phyloP scores from a whole-genome alignment of 306 rosid species.

The Vicia villosa region DNA sequence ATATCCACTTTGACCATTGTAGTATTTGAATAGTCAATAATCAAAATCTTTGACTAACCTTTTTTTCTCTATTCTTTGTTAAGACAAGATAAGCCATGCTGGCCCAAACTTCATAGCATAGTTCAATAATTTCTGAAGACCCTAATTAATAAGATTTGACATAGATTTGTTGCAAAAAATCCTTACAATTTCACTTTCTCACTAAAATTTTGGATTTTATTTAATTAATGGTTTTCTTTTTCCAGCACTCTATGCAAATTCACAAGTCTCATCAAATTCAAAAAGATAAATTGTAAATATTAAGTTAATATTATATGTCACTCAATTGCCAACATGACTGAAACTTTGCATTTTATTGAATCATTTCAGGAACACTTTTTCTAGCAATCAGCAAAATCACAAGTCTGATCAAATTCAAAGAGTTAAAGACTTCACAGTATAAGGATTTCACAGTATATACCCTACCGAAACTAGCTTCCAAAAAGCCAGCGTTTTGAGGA shows the following conservation, averaged over 20 bases:
- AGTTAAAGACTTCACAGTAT: no score
- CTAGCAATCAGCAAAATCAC: neutral
- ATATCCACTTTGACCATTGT: conserved; percentile 24
- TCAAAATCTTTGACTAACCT: conserved; percentile 35
- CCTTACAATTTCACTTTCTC: neutral
- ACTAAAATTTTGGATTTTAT: no score
- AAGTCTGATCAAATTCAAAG: no score
- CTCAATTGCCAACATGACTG: neutral
- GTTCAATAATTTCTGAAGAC: neutral
- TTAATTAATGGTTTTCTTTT: no score
- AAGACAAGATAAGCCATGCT: neutral
- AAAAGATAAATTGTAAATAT: neutral
- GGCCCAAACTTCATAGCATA: neutral
- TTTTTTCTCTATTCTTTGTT: neutral
- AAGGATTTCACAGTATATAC: no score
- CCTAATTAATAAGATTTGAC: neutral
- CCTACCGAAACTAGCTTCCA: no score
- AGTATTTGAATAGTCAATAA: conserved; percentile 17
- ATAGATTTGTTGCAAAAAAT: neutral
- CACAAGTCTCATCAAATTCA: no score
- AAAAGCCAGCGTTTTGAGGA: no score
- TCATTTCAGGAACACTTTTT: neutral
- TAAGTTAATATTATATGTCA: neutral
- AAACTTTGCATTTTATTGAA: neutral
- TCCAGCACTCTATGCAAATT: no score